Conservation (phyloP, 2,329 filamentous ascomycete species). For the Phaeosphaeria sp. region DNA sequence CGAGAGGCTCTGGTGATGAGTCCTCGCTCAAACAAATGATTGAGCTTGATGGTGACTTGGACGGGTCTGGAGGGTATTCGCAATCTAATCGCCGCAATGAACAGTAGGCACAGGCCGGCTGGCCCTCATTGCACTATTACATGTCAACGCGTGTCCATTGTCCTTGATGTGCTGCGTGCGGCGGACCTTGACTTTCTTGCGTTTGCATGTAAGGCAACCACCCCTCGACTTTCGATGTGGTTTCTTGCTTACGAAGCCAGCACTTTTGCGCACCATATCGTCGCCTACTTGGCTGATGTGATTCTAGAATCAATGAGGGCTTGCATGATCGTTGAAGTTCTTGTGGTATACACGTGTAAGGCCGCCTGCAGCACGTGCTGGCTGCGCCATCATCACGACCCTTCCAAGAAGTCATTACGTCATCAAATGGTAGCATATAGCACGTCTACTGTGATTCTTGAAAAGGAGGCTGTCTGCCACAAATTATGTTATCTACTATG, state of each 20-base stretch:
- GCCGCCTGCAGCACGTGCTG: not conserved
- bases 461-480: too few species aligned
- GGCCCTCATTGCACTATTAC: conserved; percentile 38
- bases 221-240: conserved; percentile 41
- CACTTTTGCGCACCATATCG: conserved; percentile 31
- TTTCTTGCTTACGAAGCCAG: conserved; percentile 41
- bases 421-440: conserved; percentile 1
- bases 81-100: conserved; percentile 29
- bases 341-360: not conserved
- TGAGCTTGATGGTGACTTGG: conserved; percentile 5
- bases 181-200: conserved; percentile 44
- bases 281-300: not conserved
- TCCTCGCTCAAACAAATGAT: not conserved
- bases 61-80: conserved; percentile 25
- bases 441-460: not conserved
- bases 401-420: conserved; percentile 8
- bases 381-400: not conserved
- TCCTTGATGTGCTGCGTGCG: not conserved
- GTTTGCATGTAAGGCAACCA: conserved; percentile 41
- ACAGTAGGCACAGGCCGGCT: conserved; percentile 38
- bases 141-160: conserved; percentile 2
- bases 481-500: too few species aligned
- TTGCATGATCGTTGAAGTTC: not conserved
- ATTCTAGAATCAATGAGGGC: not conserved
- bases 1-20: not conserved